These are phyloP conservation scores for Echinochloa phyllopogon DNA, from an alignment of 176 grass and related monocot genomes.

Conservation along the genomic window DNA sequence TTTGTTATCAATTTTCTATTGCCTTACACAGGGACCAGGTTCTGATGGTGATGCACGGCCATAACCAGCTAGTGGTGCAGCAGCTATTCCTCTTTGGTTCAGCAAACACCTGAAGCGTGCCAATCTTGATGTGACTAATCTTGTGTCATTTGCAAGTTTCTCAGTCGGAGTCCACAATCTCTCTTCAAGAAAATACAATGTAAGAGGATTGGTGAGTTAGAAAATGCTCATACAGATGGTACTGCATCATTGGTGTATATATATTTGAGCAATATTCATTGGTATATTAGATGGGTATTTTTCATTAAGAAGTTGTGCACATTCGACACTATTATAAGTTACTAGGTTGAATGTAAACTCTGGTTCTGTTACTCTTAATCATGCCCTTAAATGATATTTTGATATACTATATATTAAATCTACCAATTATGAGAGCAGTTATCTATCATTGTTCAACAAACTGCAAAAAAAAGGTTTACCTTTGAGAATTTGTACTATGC, in stretches of 20 bases:
- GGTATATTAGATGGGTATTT: constrained; percentile 25
- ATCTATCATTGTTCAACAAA: constrained; percentile 22
- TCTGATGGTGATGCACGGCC: constrained; percentile 58
- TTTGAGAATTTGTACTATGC: constrained; percentile 21
- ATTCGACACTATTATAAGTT: constrained; percentile 26
- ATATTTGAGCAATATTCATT: background rate
- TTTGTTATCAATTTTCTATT: constrained; percentile 56
- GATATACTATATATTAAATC: background rate
- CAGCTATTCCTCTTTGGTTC: constrained; percentile 91
- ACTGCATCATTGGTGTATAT: background rate
- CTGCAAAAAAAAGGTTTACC: constrained; percentile 8
- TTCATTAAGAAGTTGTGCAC: background rate
- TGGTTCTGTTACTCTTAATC: constrained; percentile 26
- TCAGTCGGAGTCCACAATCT: constrained; percentile 74
- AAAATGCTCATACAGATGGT: constrained; percentile 7
- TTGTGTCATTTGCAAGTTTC: constrained; percentile 66
- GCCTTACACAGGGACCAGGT: constrained; percentile 77
- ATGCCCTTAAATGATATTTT: constrained; percentile 37
- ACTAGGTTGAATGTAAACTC: background rate
- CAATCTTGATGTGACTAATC: constrained; percentile 65
- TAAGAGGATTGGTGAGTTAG: constrained; percentile 52
- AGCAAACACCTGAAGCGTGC: constrained; percentile 93
- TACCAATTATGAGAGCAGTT: background rate
- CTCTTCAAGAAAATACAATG: constrained; percentile 61
- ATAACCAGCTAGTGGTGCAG: constrained; percentile 68